Base-by-base conservation (phyloP, 176 grass and related monocot species). In the Musa schizocarpa region DNA sequence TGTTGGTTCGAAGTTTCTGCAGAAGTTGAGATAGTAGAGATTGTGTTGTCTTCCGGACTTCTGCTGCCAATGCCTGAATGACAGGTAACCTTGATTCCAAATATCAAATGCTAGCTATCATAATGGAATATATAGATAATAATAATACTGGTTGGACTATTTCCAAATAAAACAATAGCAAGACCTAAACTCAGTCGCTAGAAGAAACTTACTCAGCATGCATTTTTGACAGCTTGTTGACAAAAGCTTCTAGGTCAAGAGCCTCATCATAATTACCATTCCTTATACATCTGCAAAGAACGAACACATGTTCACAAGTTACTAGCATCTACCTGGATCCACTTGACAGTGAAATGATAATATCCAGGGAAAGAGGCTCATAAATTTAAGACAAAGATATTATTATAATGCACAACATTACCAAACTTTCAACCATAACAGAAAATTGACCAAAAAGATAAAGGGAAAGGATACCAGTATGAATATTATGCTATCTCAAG, bases 201-300 rank as follows among this genome's bases (percentile, higher is more conserved):
- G 76, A 65, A 75, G 76, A 16, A 43, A 86, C 96, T 80, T 95
- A 99, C 96, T 99, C 86, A 1, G 88, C 86, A 54, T 99, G 96
- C 76, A 95, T 82, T 73, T 98, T 98, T 59, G 83, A 88, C 17
- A 99, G 83, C 81, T 99, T 99, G 63, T 65, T 85, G 9, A 95
- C 88, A 76, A 89, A 99, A 82, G 96, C 88, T 92, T 99, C 96
- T 73, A 99, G 82, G 72, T 99, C 91, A 86, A 99, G 96, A 64
- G 91, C 96, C 77, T 99, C 96, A 21, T 94, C 96, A 88, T 99
- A 99, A 74, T 94, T 99, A n/a, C 90, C 90, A 84, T 98, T 98
- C 13, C 94, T 77, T 91, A 99, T 99, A 74, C 86, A 92, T 81
- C 96, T 99, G 75, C 11, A 52, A 77, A 19, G 34, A 59, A 65